A percentile compares a stretch with the other conserved stretches of the same genome.
Conservation (phyloP, 768 basidiomycete species). For the Rhodotorula sphaerocarpa region DNA sequence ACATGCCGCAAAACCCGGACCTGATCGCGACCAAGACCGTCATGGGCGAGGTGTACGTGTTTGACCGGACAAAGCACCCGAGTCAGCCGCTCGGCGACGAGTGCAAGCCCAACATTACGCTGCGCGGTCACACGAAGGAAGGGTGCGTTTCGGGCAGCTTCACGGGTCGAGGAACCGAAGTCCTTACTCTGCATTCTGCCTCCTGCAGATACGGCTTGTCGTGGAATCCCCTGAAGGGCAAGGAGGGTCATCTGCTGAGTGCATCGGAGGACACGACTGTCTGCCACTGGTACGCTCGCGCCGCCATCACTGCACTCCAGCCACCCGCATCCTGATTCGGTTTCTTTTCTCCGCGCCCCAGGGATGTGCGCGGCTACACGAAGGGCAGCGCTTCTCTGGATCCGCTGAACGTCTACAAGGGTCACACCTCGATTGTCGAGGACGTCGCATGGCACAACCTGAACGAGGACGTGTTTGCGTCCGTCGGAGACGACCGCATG, state of each 20-base stretch:
- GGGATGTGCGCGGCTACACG: constrained; percentile 83
- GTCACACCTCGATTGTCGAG: constrained; percentile 89
- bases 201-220: constrained; percentile 71
- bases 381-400: constrained; percentile 72
- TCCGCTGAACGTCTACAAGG: constrained; percentile 71
- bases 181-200: background rate
- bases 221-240: constrained; percentile 66
- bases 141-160: constrained; percentile 54
- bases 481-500: constrained; percentile 91
- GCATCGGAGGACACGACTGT: constrained; percentile 94
- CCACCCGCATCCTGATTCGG: background rate
- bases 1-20: constrained; percentile 99
- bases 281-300: constrained; percentile 66
- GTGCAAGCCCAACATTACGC: constrained; percentile 80
- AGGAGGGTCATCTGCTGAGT: constrained; percentile 73
- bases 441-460: constrained; percentile 93
- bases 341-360: constrained; percentile 42
- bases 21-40: constrained; percentile 90
- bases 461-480: constrained; percentile 76
- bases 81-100: constrained; percentile 73
- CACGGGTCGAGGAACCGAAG: too few relatives aligned
- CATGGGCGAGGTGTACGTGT: constrained; percentile 82
- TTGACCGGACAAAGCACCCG: constrained; percentile 93
- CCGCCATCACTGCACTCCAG: too few relatives aligned
- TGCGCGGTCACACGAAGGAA: constrained; percentile 84